Conservation (phyloP, 306 rosid genomes). For the Argentina anserina region DNA sequence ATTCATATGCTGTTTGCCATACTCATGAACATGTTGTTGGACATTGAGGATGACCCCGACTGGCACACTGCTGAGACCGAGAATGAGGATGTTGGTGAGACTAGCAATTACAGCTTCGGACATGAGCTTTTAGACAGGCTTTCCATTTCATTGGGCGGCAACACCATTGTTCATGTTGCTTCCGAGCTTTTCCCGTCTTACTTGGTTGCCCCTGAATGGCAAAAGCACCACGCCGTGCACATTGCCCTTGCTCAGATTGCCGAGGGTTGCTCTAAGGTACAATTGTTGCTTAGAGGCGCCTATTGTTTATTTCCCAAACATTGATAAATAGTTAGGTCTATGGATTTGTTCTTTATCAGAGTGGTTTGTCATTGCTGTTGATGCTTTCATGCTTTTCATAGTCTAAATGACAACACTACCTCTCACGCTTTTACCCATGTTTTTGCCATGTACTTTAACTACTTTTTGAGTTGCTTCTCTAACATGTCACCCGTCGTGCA, state of each 20-base stretch:
- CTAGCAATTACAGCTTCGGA: constrained; percentile 55
- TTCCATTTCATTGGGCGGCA: constrained; percentile 56
- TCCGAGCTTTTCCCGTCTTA: constrained; percentile 47
- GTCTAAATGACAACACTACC: background rate
- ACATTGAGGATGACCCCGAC: constrained; percentile 52
- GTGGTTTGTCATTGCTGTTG: background rate
- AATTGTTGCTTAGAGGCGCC: no score
- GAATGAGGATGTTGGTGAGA: constrained; percentile 65
- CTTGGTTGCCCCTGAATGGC: constrained; percentile 72
- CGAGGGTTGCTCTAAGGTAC: constrained; percentile 73
- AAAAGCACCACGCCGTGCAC: constrained; percentile 66
- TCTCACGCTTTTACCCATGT: background rate
- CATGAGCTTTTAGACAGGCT: constrained; percentile 74
- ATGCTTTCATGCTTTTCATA: background rate
- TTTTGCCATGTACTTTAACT: no score
- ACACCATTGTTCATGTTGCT: constrained; percentile 62
- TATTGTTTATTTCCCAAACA: background rate
- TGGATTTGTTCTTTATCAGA: background rate
- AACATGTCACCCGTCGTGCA: constrained; percentile 21
- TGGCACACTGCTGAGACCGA: constrained; percentile 55
- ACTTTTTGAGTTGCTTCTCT: background rate
- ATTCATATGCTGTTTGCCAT: constrained; percentile 45
- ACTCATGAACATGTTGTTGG: constrained; percentile 56
- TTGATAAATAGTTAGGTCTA: background rate
- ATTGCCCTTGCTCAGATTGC: constrained; percentile 71